Evolutionary conservation across 805 yeast genomes (phyloP).

Genomic region (Yamadazyma paraphyllophila): DNA sequence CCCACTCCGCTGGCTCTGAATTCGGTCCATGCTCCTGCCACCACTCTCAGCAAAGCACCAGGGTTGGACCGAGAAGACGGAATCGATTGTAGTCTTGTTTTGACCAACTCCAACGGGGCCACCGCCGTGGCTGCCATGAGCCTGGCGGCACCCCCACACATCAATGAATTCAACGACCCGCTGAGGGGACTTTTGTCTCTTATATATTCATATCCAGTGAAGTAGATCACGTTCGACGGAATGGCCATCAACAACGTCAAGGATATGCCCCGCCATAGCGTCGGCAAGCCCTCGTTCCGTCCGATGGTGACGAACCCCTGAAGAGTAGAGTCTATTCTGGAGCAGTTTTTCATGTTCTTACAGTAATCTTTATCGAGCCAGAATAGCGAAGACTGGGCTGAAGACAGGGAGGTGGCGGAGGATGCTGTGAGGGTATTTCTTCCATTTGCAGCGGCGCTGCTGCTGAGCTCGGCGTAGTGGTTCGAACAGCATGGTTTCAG

Average conservation of each 20-base stretch:
- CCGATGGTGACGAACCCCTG: conserved; percentile 70
- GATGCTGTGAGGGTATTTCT: too few relatives aligned
- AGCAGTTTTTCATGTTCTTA: conserved; percentile 36
- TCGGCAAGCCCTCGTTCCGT: conserved; percentile 66
- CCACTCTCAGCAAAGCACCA: conserved; percentile 42
- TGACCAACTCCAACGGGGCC: conserved; percentile 83
- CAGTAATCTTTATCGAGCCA: conserved; percentile 30
- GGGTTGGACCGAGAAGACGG: conserved; percentile 45
- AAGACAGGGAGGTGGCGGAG: too few relatives aligned
- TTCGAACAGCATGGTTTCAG: conserved; percentile 25
- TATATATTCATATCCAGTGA: conserved; percentile 87
- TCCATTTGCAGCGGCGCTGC: conserved; percentile 25
- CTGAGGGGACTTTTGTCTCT: conserved; percentile 46
- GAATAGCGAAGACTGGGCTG: conserved; percentile 20
- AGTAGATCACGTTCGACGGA: conserved; percentile 91
- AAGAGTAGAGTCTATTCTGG: conserved; percentile 63
- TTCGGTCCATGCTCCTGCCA: conserved; percentile 53
- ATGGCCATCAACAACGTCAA: conserved; percentile 83
- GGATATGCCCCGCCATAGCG: conserved; percentile 88
- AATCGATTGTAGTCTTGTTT: conserved; percentile 88
- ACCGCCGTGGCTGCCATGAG: conserved; percentile 78
- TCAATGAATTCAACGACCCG: conserved; percentile 56
- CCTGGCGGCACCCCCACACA: conserved; percentile 86
- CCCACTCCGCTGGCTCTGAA: conserved; percentile 55
- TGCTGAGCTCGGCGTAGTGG: conserved; percentile 6